Evolutionary conservation across 768 basidiomycete species (phyloP), one percentile per base, ranked within the genome.

Genomic region (Tulasnella sp.): DNA sequence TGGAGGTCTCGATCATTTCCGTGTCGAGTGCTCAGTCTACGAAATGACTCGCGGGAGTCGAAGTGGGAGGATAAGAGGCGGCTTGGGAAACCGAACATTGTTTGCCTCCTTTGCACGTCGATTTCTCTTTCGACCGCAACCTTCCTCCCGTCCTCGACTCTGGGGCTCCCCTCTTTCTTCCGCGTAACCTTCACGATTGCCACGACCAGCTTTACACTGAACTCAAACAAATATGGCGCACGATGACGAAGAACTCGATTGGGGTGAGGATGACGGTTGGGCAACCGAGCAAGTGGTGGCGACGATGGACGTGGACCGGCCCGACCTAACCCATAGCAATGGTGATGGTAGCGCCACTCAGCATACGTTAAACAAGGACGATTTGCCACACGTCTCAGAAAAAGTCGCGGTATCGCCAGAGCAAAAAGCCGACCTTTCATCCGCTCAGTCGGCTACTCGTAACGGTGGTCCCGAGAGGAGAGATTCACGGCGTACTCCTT

Each of bases 231-330:
- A n/a, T 18, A 75, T 75, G 74, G 74, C 74, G 5, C 74, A 37
- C 46, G 74, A 75, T 26, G 74, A 75, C 13, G 44, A 48, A 42
- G 74, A 75, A 23, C 74, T 75, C 11, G 74, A 75, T 44, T 75
- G 74, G 74, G 74, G 74, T 48, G 74, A 57, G 35, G 74, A 75
- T 29, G 44, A 57, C 44, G 42, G 35, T 5, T 37, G 35, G 40
- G n/a, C 51, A 20, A 4, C 37, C 32, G 71, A 72, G 37, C 29
- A 42, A 20, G 37, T 26, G 32, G 29, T 72, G 32, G 37, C 42
- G 35, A 23, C 48, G 6, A 74, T 74, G 73, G 75, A 76, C 57
- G 48, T 76, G 55, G 75, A 76, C 42, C 29, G 29, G 15, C 61
- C 29, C 13, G 29, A 67, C 61, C 26, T 26, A 13, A 67, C 3